These are phyloP conservation scores for Ceratobasidium theobromae DNA, from an alignment of 1,284 basidiomycete genomes.

Conservation along the genomic window DNA sequence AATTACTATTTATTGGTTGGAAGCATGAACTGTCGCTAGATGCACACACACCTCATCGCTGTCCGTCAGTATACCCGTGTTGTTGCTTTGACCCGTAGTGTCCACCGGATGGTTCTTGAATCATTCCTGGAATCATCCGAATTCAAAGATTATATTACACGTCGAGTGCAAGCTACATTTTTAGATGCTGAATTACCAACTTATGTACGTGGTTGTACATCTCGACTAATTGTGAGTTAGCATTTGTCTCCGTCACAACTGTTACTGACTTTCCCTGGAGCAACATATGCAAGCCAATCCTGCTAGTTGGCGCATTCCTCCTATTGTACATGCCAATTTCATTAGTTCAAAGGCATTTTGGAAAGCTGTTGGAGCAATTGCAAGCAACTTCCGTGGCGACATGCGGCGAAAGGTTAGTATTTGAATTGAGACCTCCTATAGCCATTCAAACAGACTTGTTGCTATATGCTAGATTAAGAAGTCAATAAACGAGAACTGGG, in stretches of 20 bases:
- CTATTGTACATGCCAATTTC: slow-evolving; percentile 8
- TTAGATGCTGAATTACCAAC: not conserved
- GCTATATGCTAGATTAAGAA: not conserved
- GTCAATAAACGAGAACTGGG: not conserved
- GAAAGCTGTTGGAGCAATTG: slow-evolving; percentile 2
- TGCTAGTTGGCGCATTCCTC: slow-evolving; percentile 5
- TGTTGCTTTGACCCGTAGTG: not conserved
- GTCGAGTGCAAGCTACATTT: slow-evolving; percentile 4
- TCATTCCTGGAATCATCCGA: slow-evolving; percentile 2
- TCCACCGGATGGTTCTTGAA: not conserved
- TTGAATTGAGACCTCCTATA: not conserved
- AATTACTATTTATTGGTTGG: not conserved
- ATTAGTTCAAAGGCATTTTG: not conserved
- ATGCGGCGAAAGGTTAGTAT: slow-evolving; percentile 18
- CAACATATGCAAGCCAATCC: slow-evolving; percentile 19
- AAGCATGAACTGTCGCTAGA: not conserved
- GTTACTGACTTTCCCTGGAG: not conserved
- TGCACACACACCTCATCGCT: not conserved
- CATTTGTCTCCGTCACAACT: too few species aligned
- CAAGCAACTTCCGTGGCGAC: slow-evolving; percentile 13
- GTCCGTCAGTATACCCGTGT: slow-evolving; percentile 2
- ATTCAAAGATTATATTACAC: slow-evolving; percentile 10
- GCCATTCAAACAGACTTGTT: not conserved
- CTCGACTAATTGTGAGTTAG: not conserved
- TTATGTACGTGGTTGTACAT: slow-evolving; percentile 5